phyloP scores from a whole-genome alignment of 108 stramenopile genomes.

The Cyclotella choctawhatcheeana region DNA sequence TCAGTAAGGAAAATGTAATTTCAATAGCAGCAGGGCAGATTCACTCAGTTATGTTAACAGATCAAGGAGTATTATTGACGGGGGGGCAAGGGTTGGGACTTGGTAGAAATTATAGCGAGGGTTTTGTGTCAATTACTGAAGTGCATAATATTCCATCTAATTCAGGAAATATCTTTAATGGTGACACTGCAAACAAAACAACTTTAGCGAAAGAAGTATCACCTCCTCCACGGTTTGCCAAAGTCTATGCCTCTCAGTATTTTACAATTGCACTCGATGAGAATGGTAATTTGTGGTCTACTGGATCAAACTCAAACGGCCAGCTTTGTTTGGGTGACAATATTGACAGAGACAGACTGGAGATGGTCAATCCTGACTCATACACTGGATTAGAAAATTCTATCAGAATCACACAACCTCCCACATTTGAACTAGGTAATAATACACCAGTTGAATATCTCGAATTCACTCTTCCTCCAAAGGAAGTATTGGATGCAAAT shows the following conservation, averaged over 20 bases:
- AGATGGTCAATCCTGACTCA: not conserved
- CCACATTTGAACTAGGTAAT: too few relatives aligned
- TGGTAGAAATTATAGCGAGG: not conserved
- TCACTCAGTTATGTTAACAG: not conserved
- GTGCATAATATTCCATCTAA: not conserved
- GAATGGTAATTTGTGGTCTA: conserved; percentile 26
- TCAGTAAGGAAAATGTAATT: not conserved
- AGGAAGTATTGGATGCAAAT: not conserved
- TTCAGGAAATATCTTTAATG: not conserved
- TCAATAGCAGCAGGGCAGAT: not conserved
- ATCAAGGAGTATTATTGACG: not conserved
- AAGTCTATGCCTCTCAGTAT: conserved; percentile 33
- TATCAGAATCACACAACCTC: not conserved
- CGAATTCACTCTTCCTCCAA: not conserved
- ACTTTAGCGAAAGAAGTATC: not conserved
- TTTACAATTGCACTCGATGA: conserved; percentile 31
- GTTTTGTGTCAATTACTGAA: conserved; percentile 1
- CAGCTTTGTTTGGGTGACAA: conserved; percentile 34
- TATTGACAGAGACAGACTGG: conserved; percentile 13
- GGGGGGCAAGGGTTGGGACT: not conserved
- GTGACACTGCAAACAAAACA: not conserved
- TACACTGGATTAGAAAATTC: not conserved
- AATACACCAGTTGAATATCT: not conserved
- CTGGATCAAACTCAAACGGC: conserved; percentile 24
- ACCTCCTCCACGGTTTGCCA: conserved; percentile 17